phyloP scores from a whole-genome alignment of 2,329 filamentous ascomycete species.

The Fusarium camptoceras region DNA sequence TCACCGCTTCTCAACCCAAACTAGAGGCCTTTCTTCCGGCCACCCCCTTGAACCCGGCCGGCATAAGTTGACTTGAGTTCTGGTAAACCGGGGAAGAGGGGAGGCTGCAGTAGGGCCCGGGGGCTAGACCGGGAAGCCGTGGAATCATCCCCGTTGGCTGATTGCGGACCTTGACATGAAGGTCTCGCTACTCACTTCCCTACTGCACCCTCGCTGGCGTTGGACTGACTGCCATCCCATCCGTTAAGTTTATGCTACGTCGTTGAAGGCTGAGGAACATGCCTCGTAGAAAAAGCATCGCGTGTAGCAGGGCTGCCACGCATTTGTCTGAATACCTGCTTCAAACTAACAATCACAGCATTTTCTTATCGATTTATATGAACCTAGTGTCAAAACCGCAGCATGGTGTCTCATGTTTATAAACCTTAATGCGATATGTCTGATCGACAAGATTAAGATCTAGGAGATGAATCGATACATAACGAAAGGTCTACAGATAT shows the following conservation, averaged over 20 bases:
- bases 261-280: conserved; percentile 7
- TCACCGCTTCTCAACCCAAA: conserved; percentile 29
- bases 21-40: conserved; percentile 12
- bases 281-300: neutral
- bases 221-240: conserved; percentile 8
- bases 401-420: neutral
- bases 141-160: conserved; percentile 38
- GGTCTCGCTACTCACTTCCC: conserved; percentile 6
- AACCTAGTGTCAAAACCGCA: neutral
- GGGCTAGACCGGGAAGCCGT: conserved; percentile 29
- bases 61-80: neutral
- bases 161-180: conserved; percentile 2
- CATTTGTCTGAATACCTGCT: neutral
- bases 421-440: neutral
- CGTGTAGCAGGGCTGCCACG: neutral
- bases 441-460: neutral
- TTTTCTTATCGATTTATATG: neutral
- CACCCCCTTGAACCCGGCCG: conserved; percentile 13
- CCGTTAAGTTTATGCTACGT: neutral
- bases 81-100: conserved; percentile 29
- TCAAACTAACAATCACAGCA: neutral
- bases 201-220: conserved; percentile 26
- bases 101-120: conserved; percentile 38
- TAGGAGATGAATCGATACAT: neutral
- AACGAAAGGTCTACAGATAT: neutral